A percentile compares a stretch with the other conserved stretches of the same genome.
phyloP scores from a whole-genome alignment of 345 rosid genomes.

The Microthlaspi erraticum region DNA sequence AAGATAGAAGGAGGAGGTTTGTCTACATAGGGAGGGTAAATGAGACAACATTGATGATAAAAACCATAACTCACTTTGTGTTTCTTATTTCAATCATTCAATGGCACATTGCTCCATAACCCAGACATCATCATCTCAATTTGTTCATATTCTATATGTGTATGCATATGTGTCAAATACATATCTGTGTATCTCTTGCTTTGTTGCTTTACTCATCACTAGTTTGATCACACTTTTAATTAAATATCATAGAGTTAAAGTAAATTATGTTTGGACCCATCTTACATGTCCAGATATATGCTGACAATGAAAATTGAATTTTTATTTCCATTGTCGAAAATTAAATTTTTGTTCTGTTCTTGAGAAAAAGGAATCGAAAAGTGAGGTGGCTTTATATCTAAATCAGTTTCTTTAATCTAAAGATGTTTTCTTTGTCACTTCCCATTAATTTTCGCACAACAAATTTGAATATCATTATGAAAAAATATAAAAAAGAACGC shows the following conservation, averaged over 20 bases:
- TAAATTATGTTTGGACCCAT: conserved; percentile 44
- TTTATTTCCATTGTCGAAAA: conserved; percentile 16
- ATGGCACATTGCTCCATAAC: conserved; percentile 48
- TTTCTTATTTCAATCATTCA: conserved; percentile 57
- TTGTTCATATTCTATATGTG: conserved; percentile 6
- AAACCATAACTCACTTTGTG: conserved; percentile 51
- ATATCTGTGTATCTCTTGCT: conserved; percentile 24
- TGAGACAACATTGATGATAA: conserved; percentile 47
- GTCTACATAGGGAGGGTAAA: conserved; percentile 49
- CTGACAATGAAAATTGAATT: neutral
- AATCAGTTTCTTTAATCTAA: conserved; percentile 37
- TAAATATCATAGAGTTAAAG: conserved; percentile 13
- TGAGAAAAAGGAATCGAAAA: conserved; percentile 23
- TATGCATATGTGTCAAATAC: neutral
- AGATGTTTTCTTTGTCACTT: conserved; percentile 44
- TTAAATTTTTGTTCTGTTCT: conserved; percentile 36
- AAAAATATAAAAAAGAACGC: neutral
- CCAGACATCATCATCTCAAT: conserved; percentile 38
- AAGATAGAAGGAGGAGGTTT: conserved; percentile 33
- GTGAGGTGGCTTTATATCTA: conserved; percentile 39
- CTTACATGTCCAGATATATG: conserved; percentile 50
- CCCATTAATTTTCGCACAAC: conserved; percentile 32
- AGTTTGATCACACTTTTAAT: conserved; percentile 26
- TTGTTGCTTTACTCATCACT: conserved; percentile 24
- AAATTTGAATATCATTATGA: neutral